These are phyloP conservation scores for Scedosporium dehoogii DNA, from an alignment of 2,329 filamentous ascomycete genomes.

Conservation along the genomic window DNA sequence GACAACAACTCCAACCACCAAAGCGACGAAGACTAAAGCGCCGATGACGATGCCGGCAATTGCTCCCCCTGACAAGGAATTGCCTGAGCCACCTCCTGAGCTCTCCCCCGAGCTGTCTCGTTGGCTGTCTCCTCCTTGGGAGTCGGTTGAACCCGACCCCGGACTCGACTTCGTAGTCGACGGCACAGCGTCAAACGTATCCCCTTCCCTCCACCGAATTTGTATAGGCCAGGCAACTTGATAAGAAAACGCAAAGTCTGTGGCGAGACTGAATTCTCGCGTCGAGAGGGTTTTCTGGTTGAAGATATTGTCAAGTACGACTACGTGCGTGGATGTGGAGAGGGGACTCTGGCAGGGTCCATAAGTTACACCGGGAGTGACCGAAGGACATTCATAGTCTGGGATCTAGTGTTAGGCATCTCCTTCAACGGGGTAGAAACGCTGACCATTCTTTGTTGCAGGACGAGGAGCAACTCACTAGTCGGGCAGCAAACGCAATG, in stretches of 20 bases:
- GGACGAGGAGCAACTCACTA: background rate
- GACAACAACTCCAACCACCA: background rate
- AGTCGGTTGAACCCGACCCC: no score
- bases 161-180: background rate
- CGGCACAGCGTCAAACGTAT: background rate
- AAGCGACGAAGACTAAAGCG: background rate
- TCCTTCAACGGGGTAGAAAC: background rate
- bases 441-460: background rate
- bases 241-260: background rate
- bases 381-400: background rate
- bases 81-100: background rate
- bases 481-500: background rate
- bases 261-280: background rate
- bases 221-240: background rate
- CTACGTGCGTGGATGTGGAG: background rate
- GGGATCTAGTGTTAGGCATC: background rate
- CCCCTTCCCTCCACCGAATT: background rate
- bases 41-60: background rate
- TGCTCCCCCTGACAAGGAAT: background rate
- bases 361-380: background rate
- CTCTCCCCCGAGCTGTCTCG: background rate
- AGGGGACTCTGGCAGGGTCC: background rate
- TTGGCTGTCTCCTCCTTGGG: background rate
- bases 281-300: background rate
- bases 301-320: background rate